These are phyloP conservation scores for Scutellaria galericulata DNA, from an alignment of 257 asterid genomes.

Conservation along the genomic window DNA sequence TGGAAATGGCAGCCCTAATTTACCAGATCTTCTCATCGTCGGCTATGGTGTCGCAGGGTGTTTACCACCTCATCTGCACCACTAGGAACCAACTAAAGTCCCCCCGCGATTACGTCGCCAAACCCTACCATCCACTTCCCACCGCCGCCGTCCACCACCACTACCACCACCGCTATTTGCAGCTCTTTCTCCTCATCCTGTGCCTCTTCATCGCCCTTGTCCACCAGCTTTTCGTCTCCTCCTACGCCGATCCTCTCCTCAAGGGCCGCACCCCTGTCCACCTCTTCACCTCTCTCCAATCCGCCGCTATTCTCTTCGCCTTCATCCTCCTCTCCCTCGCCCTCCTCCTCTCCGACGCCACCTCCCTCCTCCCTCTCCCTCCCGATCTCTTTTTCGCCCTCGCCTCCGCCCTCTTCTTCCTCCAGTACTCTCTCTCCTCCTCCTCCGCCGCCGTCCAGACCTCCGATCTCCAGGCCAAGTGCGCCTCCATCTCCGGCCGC, in stretches of 20 bases:
- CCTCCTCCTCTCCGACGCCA: slow-evolving; percentile 66
- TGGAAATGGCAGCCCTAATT: slow-evolving; percentile 67
- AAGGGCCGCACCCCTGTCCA: slow-evolving; percentile 86
- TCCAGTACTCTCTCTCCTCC: slow-evolving; percentile 59
- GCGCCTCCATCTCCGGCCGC: slow-evolving; percentile 61
- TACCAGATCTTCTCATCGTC: slow-evolving; percentile 76
- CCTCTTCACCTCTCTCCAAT: slow-evolving; percentile 74
- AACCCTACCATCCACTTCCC: slow-evolving; percentile 72
- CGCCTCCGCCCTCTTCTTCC: slow-evolving; percentile 69
- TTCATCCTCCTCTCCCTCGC: slow-evolving; percentile 66
- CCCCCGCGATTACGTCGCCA: slow-evolving; percentile 75
- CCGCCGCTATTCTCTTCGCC: slow-evolving; percentile 63
- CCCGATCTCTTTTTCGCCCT: slow-evolving; percentile 67
- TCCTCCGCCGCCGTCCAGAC: slow-evolving; percentile 70
- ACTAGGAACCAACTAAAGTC: slow-evolving; percentile 72
- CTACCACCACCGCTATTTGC: slow-evolving; percentile 56
- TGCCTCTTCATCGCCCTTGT: slow-evolving; percentile 59
- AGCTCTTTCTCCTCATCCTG: slow-evolving; percentile 59
- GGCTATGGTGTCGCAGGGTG: slow-evolving; percentile 65
- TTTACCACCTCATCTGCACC: slow-evolving; percentile 77
- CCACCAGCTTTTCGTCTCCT: slow-evolving; percentile 63
- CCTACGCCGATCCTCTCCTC: slow-evolving; percentile 80
- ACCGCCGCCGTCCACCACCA: slow-evolving; percentile 31
- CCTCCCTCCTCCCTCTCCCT: slow-evolving; percentile 70
- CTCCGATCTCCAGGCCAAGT: slow-evolving; percentile 85